Evolutionary conservation across 768 basidiomycete species (phyloP).

Genomic region (Tylopilus vinaceipallidus): DNA sequence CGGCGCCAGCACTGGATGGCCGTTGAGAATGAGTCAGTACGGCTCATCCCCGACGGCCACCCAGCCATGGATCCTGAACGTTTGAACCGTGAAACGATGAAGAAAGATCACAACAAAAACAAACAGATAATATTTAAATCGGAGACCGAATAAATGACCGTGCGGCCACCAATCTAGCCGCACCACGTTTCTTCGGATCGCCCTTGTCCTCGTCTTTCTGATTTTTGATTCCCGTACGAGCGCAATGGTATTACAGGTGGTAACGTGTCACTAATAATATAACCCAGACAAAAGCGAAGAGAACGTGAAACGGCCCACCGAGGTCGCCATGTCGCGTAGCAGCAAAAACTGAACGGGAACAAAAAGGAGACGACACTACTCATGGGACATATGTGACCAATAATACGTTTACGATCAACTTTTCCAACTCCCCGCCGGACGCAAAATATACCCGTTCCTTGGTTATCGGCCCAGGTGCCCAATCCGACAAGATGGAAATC

Average conservation of each 20-base stretch:
- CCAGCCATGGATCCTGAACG: neutral
- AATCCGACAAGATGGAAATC: conserved; percentile 58
- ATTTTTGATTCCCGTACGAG: conserved; percentile 9
- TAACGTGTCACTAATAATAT: conserved; percentile 9
- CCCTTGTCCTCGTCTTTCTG: neutral
- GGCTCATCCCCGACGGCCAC: neutral
- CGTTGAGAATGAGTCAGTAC: neutral
- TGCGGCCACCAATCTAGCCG: neutral
- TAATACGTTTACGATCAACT: conserved; percentile 72
- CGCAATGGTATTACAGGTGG: conserved; percentile 8
- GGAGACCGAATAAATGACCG: neutral
- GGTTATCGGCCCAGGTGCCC: conserved; percentile 46
- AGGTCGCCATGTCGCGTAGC: neutral
- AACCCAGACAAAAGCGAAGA: neutral
- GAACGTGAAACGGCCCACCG: neutral
- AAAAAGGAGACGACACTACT: conserved; percentile 9
- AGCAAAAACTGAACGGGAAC: neutral
- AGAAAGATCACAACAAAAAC: neutral
- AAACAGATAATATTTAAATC: neutral
- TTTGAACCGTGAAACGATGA: too few species aligned
- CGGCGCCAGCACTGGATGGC: neutral
- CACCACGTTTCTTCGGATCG: neutral
- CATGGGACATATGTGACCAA: conserved; percentile 68
- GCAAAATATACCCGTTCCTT: conserved; percentile 72
- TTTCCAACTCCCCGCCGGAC: conserved; percentile 63